These are phyloP conservation scores for Endocalyx cinctus DNA, from an alignment of 2,329 filamentous ascomycete species.

Conservation along the genomic window DNA sequence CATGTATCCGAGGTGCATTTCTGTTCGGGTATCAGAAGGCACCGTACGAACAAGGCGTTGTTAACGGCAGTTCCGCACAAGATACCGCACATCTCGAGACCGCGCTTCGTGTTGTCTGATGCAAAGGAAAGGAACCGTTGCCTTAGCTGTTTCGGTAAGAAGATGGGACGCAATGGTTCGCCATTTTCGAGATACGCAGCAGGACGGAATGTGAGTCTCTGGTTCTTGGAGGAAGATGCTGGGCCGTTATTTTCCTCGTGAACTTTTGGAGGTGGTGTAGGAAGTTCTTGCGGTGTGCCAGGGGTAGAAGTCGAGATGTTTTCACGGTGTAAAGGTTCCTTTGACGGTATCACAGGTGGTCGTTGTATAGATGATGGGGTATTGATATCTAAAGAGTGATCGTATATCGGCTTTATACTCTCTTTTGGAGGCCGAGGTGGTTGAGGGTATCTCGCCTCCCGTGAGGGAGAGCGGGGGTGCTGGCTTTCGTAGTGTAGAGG, in stretches of 20 bases:
- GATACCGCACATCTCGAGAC: constrained; percentile 93
- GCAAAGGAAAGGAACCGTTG: constrained; percentile 71
- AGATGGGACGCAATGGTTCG: constrained; percentile 78
- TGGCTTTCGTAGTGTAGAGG: constrained; percentile 46
- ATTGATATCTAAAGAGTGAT: no score
- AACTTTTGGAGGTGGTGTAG: constrained; percentile 28
- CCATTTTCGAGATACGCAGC: constrained; percentile 89
- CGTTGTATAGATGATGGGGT: constrained; percentile 2
- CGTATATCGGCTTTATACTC: no score
- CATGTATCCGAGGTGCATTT: constrained; percentile 88
- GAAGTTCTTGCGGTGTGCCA: constrained; percentile 15
- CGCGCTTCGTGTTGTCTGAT: constrained; percentile 68
- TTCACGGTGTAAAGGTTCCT: constrained; percentile 24
- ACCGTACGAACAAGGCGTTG: constrained; percentile 87
- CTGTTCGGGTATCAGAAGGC: constrained; percentile 87
- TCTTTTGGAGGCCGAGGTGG: constrained; percentile 37
- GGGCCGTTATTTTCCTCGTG: constrained; percentile 12
- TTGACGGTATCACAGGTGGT: constrained; percentile 26
- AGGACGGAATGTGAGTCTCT: constrained; percentile 73
- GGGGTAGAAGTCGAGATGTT: constrained; percentile 18
- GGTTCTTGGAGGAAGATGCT: constrained; percentile 36
- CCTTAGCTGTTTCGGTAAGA: constrained; percentile 74
- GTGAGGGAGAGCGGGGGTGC: no score
- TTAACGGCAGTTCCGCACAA: constrained; percentile 86
- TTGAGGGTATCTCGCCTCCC: no score